phyloP scores from a whole-genome alignment of 805 yeast species.

The Zygotorulaspora chibaensis region DNA sequence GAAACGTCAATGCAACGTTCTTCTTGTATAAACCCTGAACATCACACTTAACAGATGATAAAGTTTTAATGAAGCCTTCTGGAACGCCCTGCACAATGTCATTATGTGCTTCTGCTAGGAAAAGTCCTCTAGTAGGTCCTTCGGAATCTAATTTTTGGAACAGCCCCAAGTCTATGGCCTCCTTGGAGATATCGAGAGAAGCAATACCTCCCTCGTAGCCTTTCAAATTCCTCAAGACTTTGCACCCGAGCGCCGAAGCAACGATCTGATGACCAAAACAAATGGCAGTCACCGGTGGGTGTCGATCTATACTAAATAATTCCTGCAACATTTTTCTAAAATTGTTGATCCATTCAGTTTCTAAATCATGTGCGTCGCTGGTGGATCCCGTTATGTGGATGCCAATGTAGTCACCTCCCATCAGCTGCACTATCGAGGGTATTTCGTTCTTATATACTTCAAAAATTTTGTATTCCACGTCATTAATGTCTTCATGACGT shows the following conservation, averaged over 20 bases:
- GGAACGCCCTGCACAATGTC: constrained; percentile 51
- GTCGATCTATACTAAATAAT: constrained; percentile 11
- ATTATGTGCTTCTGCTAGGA: constrained; percentile 53
- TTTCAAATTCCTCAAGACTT: constrained; percentile 49
- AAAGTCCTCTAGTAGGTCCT: constrained; percentile 26
- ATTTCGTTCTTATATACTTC: constrained; percentile 20
- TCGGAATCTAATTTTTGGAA: constrained; percentile 4
- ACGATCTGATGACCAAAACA: constrained; percentile 89
- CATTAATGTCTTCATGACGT: constrained; percentile 6
- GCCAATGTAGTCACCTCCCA: constrained; percentile 28
- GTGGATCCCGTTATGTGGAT: constrained; percentile 47
- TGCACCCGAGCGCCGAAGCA: constrained; percentile 61
- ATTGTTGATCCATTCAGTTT: constrained; percentile 39
- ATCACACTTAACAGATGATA: constrained; percentile 51
- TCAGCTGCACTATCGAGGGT: constrained; percentile 21
- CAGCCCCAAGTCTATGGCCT: constrained; percentile 18
- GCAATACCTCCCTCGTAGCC: constrained; percentile 76
- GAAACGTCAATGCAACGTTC: constrained; percentile 58
- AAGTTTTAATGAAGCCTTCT: constrained; percentile 40
- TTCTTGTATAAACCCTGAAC: constrained; percentile 65
- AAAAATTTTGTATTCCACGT: constrained; percentile 20
- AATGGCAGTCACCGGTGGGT: constrained; percentile 56
- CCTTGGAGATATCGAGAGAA: constrained; percentile 44
- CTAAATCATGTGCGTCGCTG: constrained; percentile 40
- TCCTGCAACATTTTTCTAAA: constrained; percentile 36